Base-by-base conservation (phyloP, 257 asterid species). In the Vinca minor region DNA sequence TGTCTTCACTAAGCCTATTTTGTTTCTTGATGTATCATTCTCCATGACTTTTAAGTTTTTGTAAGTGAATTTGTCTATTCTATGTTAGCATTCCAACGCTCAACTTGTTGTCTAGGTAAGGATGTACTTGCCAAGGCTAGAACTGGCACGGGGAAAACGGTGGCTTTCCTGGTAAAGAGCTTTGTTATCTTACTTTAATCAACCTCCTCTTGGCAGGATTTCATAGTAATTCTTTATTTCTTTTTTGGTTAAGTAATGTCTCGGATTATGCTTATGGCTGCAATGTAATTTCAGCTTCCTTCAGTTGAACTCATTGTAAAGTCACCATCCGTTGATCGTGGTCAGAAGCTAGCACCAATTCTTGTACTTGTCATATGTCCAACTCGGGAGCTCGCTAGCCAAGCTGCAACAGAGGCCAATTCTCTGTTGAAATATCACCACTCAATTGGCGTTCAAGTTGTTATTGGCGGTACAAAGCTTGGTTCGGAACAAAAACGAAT, bases 101-200 rank as follows among this genome's bases (percentile, higher is more conserved):
- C 56, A 25, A 56, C 58, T 36, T 63, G 20, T 59, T 69, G 69
- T 73, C 69, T 79, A 91, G 98, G 98, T 31, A 89, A 92, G 83
- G 98, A 92, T 78, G 96, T 92, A 69, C 76, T 92, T 71, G 98
- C 97, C 84, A 92, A 92, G 82, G 98, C 98, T 78, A 92, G 60
- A 81, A 92, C 98, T 69, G 98, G 98, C 79, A 92, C 98, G 0
- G 97, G 98, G 66, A 92, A 92, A 77, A 92, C 98, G 17, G 96
- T 92, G 59, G 97, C 98, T 32, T 93, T 89, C 82, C 74, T 93
- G 96, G 98, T 91, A 86, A 80, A 59, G 47, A 49, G 46, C 62
- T 10, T n/a, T 49, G 17, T 62, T 20, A 9, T 62, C 15, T 62
- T 62, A 8, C 35, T 38, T 62, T 8, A 41, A 59, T 34, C 20